Percentiles rank a stretch among this genome's conserved stretches.
Evolutionary conservation across 495 filamentous ascomycete species (phyloP).

Genomic region (Penicillium silybi): DNA sequence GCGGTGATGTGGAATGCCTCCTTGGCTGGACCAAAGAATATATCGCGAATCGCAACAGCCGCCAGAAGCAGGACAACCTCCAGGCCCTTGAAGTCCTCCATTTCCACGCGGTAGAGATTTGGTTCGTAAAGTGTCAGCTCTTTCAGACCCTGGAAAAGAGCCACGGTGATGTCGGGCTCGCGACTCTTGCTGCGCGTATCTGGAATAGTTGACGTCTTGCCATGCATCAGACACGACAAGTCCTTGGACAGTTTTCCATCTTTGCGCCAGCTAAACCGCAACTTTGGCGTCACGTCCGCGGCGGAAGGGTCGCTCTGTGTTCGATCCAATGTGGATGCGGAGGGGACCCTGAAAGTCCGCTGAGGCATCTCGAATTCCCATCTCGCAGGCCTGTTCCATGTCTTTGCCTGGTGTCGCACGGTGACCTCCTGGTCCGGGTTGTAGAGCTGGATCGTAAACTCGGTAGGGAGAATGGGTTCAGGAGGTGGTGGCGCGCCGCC

Average conservation of each 20-base stretch:
- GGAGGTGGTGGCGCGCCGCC: constrained; percentile 64
- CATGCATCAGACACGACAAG: constrained; percentile 75
- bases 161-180: constrained; percentile 92
- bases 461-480: constrained; percentile 71
- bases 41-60: constrained; percentile 79
- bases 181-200: constrained; percentile 67
- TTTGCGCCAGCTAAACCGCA: constrained; percentile 87
- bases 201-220: constrained; percentile 60
- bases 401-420: constrained; percentile 65
- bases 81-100: constrained; percentile 91
- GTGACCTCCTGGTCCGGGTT: constrained; percentile 83
- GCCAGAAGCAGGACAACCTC: constrained; percentile 83
- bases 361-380: constrained; percentile 96
- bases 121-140: constrained; percentile 89
- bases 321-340: constrained; percentile 70
- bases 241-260: constrained; percentile 84
- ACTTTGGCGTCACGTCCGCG: constrained; percentile 68
- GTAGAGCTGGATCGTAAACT: constrained; percentile 84
- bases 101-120: constrained; percentile 82
- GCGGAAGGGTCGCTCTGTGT: constrained; percentile 63
- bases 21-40: constrained; percentile 65
- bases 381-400: constrained; percentile 70
- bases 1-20: constrained; percentile 76
- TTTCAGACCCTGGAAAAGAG: constrained; percentile 64
- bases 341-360: constrained; percentile 76